Evolutionary conservation across 2,329 filamentous ascomycete genomes (phyloP).

Genomic region (Hirsutella rhossiliensis): DNA sequence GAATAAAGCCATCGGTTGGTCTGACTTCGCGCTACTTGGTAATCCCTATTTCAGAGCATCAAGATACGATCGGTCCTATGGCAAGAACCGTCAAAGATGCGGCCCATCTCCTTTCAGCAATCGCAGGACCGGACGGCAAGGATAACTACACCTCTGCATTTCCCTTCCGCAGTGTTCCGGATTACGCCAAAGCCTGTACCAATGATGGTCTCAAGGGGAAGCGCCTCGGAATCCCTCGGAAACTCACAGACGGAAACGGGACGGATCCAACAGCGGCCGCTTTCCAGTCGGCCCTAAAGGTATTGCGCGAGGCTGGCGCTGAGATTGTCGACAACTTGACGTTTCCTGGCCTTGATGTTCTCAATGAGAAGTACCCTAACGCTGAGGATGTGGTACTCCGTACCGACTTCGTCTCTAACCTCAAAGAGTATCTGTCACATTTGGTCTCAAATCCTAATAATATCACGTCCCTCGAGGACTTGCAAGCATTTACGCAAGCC

Average conservation of each 20-base stretch:
- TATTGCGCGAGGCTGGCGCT: no score
- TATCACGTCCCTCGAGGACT: background rate
- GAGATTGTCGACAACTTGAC: no score
- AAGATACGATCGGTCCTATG: conserved; percentile 53
- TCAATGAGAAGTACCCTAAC: no score
- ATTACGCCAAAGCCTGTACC: conserved; percentile 47
- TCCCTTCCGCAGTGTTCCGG: conserved; percentile 43
- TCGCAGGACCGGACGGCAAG: conserved; percentile 44
- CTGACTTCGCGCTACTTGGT: conserved; percentile 51
- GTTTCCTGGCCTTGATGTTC: no score
- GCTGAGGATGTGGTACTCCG: no score
- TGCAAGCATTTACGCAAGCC: background rate
- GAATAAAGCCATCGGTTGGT: conserved; percentile 56
- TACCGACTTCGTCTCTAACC: no score
- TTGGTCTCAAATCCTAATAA: background rate
- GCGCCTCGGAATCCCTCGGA: background rate
- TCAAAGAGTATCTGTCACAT: background rate
- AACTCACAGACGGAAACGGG: background rate
- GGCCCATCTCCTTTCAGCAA: conserved; percentile 45
- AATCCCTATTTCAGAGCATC: conserved; percentile 50
- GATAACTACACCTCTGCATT: conserved; percentile 52
- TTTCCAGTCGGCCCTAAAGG: background rate
- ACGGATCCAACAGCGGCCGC: no score
- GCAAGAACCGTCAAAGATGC: conserved; percentile 52
- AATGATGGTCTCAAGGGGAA: background rate